Base-by-base conservation (phyloP, 495 filamentous ascomycete genomes). In the Talaromyces trachyspermus region DNA sequence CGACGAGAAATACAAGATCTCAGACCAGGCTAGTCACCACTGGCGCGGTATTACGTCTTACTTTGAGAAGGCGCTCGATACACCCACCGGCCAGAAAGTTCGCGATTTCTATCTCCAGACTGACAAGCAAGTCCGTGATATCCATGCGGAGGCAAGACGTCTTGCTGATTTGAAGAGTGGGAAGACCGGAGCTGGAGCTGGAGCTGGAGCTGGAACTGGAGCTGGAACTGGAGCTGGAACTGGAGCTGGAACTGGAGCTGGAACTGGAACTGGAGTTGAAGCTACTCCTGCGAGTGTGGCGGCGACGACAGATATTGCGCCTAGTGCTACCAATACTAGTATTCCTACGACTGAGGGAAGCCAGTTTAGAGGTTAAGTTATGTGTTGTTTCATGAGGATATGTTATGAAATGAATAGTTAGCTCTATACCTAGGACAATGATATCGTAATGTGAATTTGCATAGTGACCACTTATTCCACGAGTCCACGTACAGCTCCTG, bases 21-120 rank as follows among this genome's bases (percentile, higher is more conserved):
- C 76, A 46, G 67, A 77, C 47, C 83, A 82, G 56, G 85, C 82
- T 25, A 72, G 63, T 50, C 69, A 53, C 15, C 76, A 84, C 51
- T 85, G 83, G 69, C 71, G 70, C 29, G 83, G 88, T 25, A 55
- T 94, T 55, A 69, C 66, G 61, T 78, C 78, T 19, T 95, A 97
- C 75, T 98, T 95, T 58, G 90, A 96, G 71, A 90, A 92, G 75
- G 90, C 89, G 1, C 70, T 84, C 18, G 80, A 75, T 50, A 91
- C 88, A 2, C 87, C 89, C 7, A 88, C 88, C 1, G 92, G 92
- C 49, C 79, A 87, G 69, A 86, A 82, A 63, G 68, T 98, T 26
- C 84, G 86, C 22, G 70, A 80, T 38, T 97, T 98, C 70, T 97
- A 98, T 65, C 75, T 78, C 7, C 72, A 84, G 48, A 76, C 83